Conservation (phyloP, 768 basidiomycete genomes). For the Aureoboletus auriporus region DNA sequence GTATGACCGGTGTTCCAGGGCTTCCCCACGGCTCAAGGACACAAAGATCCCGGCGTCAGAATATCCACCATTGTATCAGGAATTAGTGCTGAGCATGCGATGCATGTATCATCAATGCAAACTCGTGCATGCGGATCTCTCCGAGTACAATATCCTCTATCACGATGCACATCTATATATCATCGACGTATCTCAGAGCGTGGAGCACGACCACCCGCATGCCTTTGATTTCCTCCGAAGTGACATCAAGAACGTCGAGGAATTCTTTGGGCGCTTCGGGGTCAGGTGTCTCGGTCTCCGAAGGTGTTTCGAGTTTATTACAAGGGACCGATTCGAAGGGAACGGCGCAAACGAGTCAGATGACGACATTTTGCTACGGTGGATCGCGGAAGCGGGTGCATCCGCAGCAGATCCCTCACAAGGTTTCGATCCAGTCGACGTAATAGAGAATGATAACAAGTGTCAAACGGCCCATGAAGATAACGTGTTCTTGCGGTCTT, state of each 20-base stretch:
- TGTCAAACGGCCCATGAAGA: constrained; percentile 62
- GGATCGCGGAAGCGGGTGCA: constrained; percentile 42
- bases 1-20: constrained; percentile 44
- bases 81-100: constrained; percentile 76
- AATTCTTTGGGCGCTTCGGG: constrained; percentile 79
- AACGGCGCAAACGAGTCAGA: constrained; percentile 26
- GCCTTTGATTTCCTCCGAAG: constrained; percentile 94
- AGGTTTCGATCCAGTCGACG: constrained; percentile 5
- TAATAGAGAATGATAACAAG: constrained; percentile 11
- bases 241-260: constrained; percentile 90
- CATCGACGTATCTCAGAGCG: constrained; percentile 98
- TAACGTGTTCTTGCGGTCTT: constrained; percentile 82
- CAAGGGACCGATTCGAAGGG: constrained; percentile 44
- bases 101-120: constrained; percentile 87
- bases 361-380: constrained; percentile 36
- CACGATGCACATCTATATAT: constrained; percentile 80
- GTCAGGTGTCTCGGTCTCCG: constrained; percentile 75
- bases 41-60: constrained; percentile 54
- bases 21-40: constrained; percentile 92
- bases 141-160: constrained; percentile 96
- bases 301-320: constrained; percentile 87
- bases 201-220: constrained; percentile 95
- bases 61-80: constrained; percentile 63
- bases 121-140: constrained; percentile 96
- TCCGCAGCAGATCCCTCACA: constrained; percentile 13